phyloP scores from a whole-genome alignment of 257 asterid genomes.

The Solanum bulbocastanum region DNA sequence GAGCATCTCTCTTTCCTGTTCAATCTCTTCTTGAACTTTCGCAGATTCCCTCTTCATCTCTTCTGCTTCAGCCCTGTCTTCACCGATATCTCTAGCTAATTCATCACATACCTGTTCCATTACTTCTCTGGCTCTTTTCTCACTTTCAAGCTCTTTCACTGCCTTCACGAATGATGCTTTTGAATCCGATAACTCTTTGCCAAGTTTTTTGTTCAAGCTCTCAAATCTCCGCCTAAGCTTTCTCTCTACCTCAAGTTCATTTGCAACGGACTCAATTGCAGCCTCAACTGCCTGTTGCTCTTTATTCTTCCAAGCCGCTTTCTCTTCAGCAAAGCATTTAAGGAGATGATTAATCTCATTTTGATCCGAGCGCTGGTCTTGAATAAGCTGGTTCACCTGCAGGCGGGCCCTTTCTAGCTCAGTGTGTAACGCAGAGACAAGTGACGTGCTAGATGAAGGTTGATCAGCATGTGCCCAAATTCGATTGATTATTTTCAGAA shows the following conservation, averaged over 20 bases:
- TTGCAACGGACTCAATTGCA: conserved; percentile 44
- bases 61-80: conserved; percentile 39
- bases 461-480: conserved; percentile 74
- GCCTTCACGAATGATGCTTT: conserved; percentile 48
- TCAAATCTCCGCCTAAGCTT: conserved; percentile 62
- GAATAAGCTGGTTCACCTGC: conserved; percentile 74
- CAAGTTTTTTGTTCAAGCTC: conserved; percentile 77
- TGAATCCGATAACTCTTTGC: conserved; percentile 56
- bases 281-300: conserved; percentile 49
- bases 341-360: conserved; percentile 53
- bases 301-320: conserved; percentile 68
- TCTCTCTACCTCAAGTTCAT: conserved; percentile 68
- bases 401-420: conserved; percentile 96
- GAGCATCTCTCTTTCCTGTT: conserved; percentile 53
- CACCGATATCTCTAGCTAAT: conserved; percentile 51
- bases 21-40: conserved; percentile 43
- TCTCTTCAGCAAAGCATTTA: conserved; percentile 77
- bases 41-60: conserved; percentile 41
- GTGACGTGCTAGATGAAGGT: conserved; percentile 74
- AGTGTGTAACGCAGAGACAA: conserved; percentile 81
- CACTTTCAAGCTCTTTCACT: conserved; percentile 57
- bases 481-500: conserved; percentile 73
- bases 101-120: conserved; percentile 64
- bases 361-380: conserved; percentile 53
- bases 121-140: conserved; percentile 67